Evolutionary conservation across 352 stramenopile species (phyloP), one percentile per base, ranked within the genome.

Genomic region (Achlya hypogyna): DNA sequence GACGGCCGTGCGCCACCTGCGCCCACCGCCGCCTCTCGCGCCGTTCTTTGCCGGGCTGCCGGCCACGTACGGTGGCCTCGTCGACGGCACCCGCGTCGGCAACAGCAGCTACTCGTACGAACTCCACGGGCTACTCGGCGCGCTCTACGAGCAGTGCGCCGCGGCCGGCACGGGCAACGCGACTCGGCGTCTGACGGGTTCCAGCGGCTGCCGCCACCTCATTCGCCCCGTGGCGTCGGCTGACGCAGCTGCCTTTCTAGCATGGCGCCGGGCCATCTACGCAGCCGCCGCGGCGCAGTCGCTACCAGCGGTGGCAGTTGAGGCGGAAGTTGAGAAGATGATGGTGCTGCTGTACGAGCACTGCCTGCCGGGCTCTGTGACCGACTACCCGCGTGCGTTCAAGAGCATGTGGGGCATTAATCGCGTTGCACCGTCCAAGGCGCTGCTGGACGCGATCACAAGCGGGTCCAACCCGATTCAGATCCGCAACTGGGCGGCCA

Each of bases 71-170:
- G 77, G 72, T 0, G 78, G 71, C 35, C 65, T 84, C 4, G 81
- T 84, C 69, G 78, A 85, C 42, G 51, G 75, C 5, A 71, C 75
- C 3, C 74, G 82, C 27, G 43, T 87, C 22, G 79, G 79, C 12
- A 42, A 58, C 14, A 78, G 69, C 64, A 85, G 79, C 73, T 87
- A 87, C 75, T 72, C 75, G 60, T 87, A 82, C 65, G 75, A 84
- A 14, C 62, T 87, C 40, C 81, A 69, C 27, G 73, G 74, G 2
- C 74, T 78, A 31, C 49, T 86, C 9, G 75, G 74, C 0, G 68
- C 28, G 20, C 74, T 83, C 72, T 85, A 78, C 60, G 72, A 42
- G 6, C 54, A 77, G 18, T 85, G 78, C 28, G 71, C 82, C 20
- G 40, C 49, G 14, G 51, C 53, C 16, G 53, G 53, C 10, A 40